phyloP scores from a whole-genome alignment of 768 basidiomycete species.

The Sarcodon sp. region DNA sequence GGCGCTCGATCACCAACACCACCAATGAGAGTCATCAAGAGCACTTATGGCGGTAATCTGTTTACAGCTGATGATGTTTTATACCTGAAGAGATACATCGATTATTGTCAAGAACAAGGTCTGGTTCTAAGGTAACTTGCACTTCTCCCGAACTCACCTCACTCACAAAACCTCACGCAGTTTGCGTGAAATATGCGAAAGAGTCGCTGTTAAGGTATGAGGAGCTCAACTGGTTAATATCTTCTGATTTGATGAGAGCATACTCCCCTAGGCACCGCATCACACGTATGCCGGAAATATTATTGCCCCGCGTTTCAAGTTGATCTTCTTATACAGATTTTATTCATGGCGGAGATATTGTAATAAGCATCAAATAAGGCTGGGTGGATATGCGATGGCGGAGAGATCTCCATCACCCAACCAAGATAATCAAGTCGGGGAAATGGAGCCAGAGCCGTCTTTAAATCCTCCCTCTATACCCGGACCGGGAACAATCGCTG shows the following conservation, averaged over 20 bases:
- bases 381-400: conserved; percentile 77
- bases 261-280: conserved; percentile 57
- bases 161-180: conserved; percentile 15
- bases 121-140: conserved; percentile 54
- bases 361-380: conserved; percentile 86
- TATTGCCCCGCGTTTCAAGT: neutral
- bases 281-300: conserved; percentile 51
- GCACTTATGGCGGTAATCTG: conserved; percentile 80
- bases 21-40: conserved; percentile 73
- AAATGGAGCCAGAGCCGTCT: conserved; percentile 6
- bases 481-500: conserved; percentile 31
- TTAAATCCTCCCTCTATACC: conserved; percentile 8
- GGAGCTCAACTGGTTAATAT: conserved; percentile 4
- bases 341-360: conserved; percentile 89
- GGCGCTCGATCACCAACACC: conserved; percentile 76
- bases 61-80: conserved; percentile 77
- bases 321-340: conserved; percentile 32
- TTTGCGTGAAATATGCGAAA: conserved; percentile 77
- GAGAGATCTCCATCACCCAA: conserved; percentile 1
- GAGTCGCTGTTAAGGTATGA: conserved; percentile 67
- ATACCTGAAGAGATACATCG: conserved; percentile 81
- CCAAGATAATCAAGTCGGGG: neutral
- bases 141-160: neutral
- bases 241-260: neutral
- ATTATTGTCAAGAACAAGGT: conserved; percentile 83